Percentiles rank a stretch among this genome's conserved stretches.
Evolutionary conservation across 306 rosid species (phyloP).

Genomic region (Cajanus cajan): DNA sequence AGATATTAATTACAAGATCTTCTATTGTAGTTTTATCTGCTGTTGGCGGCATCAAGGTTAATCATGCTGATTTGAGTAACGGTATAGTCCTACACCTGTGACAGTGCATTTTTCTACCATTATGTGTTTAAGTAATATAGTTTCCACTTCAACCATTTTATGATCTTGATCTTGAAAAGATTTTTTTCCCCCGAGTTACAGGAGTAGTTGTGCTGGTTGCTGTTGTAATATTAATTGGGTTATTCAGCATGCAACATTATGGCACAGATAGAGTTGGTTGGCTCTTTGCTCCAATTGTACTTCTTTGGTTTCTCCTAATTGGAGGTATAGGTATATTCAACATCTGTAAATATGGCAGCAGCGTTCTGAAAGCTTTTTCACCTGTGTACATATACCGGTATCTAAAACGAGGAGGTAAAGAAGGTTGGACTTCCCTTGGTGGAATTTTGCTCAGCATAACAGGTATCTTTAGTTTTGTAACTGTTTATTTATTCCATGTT

Average conservation of each 20-base stretch:
- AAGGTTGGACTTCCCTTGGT: constrained; percentile 91
- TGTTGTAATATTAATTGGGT: constrained; percentile 70
- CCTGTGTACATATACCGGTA: constrained; percentile 75
- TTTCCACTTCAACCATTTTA: constrained; percentile 13
- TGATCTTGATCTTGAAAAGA: constrained; percentile 18
- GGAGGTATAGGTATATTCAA: constrained; percentile 92
- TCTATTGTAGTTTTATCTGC: constrained; percentile 80
- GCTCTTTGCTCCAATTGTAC: constrained; percentile 97
- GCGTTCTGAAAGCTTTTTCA: constrained; percentile 78
- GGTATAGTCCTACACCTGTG: constrained; percentile 50
- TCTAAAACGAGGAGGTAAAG: constrained; percentile 58
- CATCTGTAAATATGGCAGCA: constrained; percentile 63
- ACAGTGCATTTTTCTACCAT: constrained; percentile 22
- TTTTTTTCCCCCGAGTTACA: constrained; percentile 31
- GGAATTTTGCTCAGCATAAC: constrained; percentile 97
- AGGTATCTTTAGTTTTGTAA: constrained; percentile 47
- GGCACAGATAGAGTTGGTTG: constrained; percentile 96
- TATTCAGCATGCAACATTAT: constrained; percentile 92
- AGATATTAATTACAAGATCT: constrained; percentile 30
- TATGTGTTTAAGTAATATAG: neutral
- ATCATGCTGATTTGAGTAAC: constrained; percentile 46
- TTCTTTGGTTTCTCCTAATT: constrained; percentile 88
- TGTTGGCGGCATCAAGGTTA: constrained; percentile 89
- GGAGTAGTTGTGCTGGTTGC: constrained; percentile 86
- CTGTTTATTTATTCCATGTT: neutral